Percentiles rank a stretch among this genome's conserved stretches.
Conservation (phyloP, 2,329 filamentous ascomycete genomes). For the Achaetomium macrosporum region DNA sequence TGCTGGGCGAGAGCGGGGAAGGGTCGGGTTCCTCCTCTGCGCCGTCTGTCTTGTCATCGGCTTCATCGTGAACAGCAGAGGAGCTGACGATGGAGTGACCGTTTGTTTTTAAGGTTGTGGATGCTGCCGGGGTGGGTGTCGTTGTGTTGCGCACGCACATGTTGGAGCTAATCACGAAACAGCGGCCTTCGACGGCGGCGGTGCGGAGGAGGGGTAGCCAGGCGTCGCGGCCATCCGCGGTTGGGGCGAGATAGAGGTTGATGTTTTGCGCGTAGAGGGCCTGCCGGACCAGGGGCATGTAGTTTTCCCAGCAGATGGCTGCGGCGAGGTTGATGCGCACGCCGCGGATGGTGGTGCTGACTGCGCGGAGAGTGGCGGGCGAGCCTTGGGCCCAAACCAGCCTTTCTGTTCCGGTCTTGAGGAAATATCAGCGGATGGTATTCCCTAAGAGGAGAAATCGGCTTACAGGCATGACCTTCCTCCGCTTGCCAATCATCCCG, state of each 20-base stretch:
- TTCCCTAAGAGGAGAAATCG: too few species aligned
- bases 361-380: conserved; percentile 69
- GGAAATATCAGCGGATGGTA: background rate
- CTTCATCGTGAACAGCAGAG: background rate
- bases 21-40: conserved; percentile 31
- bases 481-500: conserved; percentile 74
- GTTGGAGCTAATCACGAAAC: conserved; percentile 81
- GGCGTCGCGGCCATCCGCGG: conserved; percentile 75
- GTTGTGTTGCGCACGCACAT: conserved; percentile 60
- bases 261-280: conserved; percentile 84
- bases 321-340: conserved; percentile 74
- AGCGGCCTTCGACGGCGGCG: conserved; percentile 72
- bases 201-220: conserved; percentile 83
- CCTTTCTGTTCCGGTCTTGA: conserved; percentile 66
- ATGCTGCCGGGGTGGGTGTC: background rate
- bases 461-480: conserved; percentile 84
- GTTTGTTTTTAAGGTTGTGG: conserved; percentile 1
- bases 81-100: background rate
- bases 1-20: conserved; percentile 21
- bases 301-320: conserved; percentile 96
- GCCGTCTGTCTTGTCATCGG: background rate
- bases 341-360: conserved; percentile 73
- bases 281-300: conserved; percentile 85
- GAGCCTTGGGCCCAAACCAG: conserved; percentile 86
- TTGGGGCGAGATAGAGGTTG: conserved; percentile 86